Percentiles rank a stretch among this genome's conserved stretches.
Conservation (phyloP, 371 early-diverging fungal genomes). For the Phascolomyces articulosus region DNA sequence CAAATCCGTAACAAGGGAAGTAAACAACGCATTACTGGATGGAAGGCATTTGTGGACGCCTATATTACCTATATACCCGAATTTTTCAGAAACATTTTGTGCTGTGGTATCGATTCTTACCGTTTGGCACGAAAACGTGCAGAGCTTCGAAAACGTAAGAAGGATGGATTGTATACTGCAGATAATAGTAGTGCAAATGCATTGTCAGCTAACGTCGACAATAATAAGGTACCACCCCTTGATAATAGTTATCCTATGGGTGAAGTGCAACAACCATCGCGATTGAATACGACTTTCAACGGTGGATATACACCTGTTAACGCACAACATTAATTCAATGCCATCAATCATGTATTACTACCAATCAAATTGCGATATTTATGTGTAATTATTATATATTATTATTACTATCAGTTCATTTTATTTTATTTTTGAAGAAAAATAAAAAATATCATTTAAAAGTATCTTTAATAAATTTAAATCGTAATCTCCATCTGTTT, state of each 20-base stretch:
- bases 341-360: too few species aligned
- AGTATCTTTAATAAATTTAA: too few species aligned
- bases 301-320: constrained; percentile 1
- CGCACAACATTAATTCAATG: not conserved
- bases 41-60: constrained; percentile 43
- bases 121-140: constrained; percentile 44
- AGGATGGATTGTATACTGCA: constrained; percentile 11
- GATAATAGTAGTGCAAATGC: constrained; percentile 15
- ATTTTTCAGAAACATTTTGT: constrained; percentile 40
- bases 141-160: constrained; percentile 25
- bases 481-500: too few species aligned
- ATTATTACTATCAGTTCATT: too few species aligned
- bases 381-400: too few species aligned
- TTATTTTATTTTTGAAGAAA: too few species aligned
- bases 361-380: too few species aligned
- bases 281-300: not conserved
- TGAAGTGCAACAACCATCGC: not conserved
- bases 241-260: not conserved
- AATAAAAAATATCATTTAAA: too few species aligned
- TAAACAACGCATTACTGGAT: constrained; percentile 23
- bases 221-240: not conserved
- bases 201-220: constrained; percentile 5
- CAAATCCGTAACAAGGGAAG: constrained; percentile 8
- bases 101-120: constrained; percentile 47
- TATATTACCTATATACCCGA: constrained; percentile 48